These are phyloP conservation scores for Penicillium simplicissimum DNA, from an alignment of 495 filamentous ascomycete genomes.

Conservation along the genomic window DNA sequence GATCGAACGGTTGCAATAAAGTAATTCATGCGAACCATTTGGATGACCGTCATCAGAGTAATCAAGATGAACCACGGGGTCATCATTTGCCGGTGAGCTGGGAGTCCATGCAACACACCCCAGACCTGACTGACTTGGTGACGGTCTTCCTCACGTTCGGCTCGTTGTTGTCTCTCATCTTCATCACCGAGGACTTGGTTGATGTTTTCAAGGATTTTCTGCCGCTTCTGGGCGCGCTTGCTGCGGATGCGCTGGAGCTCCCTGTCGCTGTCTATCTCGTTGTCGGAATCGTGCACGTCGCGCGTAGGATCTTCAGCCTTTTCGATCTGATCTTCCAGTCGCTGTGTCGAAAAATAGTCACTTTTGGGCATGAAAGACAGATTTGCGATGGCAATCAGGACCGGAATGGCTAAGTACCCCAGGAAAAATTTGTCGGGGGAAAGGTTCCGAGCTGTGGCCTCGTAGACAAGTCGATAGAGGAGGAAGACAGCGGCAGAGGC, in stretches of 20 bases:
- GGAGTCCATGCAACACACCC: slow-evolving; percentile 79
- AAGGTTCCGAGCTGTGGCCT: slow-evolving; percentile 49
- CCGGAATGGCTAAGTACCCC: slow-evolving; percentile 59
- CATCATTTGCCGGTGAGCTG: slow-evolving; percentile 72
- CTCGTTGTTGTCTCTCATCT: slow-evolving; percentile 51
- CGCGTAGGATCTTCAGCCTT: slow-evolving; percentile 48
- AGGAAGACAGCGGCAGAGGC: slow-evolving; percentile 69
- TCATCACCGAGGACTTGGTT: slow-evolving; percentile 63
- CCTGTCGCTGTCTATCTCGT: slow-evolving; percentile 44
- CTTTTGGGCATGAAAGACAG: slow-evolving; percentile 60
- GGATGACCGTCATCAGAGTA: slow-evolving; percentile 86
- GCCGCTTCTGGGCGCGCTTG: slow-evolving; percentile 59
- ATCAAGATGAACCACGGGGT: slow-evolving; percentile 92
- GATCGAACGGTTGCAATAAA: slow-evolving; percentile 89
- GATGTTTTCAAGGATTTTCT: slow-evolving; percentile 65
- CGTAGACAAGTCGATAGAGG: slow-evolving; percentile 62
- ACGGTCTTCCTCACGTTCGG: slow-evolving; percentile 54
- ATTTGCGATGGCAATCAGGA: slow-evolving; percentile 54
- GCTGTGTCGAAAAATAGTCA: slow-evolving; percentile 62
- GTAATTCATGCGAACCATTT: slow-evolving; percentile 96
- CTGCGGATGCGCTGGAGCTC: slow-evolving; percentile 55
- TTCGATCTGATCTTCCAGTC: slow-evolving; percentile 62
- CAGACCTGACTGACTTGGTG: slow-evolving; percentile 57
- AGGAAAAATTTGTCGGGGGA: slow-evolving; percentile 65
- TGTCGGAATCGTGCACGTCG: slow-evolving; percentile 63